Evolutionary conservation across 305 asterid species (phyloP).

Genomic region (Plantago coronopus): DNA sequence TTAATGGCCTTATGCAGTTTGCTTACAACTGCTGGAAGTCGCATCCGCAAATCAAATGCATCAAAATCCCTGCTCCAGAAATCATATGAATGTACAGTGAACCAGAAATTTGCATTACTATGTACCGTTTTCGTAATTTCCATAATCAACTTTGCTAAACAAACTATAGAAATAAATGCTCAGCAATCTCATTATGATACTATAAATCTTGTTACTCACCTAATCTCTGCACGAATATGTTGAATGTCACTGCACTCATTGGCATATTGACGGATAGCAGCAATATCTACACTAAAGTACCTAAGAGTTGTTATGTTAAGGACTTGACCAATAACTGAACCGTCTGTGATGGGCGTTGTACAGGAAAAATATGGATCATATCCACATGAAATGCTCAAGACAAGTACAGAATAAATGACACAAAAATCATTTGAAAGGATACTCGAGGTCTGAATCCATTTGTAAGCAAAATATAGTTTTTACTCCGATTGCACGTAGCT

Average conservation of each 20-base stretch:
- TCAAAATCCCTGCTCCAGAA: slow-evolving; percentile 81
- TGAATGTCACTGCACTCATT: slow-evolving; percentile 62
- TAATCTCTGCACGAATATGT: slow-evolving; percentile 87
- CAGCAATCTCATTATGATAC: no score
- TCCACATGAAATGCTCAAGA: slow-evolving; percentile 15
- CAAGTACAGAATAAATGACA: slow-evolving; percentile 5
- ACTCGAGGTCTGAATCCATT: slow-evolving; percentile 91
- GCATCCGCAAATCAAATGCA: slow-evolving; percentile 74
- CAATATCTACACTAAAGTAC: slow-evolving; percentile 81
- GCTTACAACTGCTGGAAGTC: slow-evolving; percentile 87
- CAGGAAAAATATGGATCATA: not conserved
- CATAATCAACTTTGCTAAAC: not conserved
- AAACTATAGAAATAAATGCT: no score
- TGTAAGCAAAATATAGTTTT: slow-evolving; percentile 92
- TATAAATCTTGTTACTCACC: slow-evolving; percentile 58
- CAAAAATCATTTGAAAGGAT: slow-evolving; percentile 39
- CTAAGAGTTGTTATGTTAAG: slow-evolving; percentile 53
- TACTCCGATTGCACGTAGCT: slow-evolving; percentile 86
- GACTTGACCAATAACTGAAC: slow-evolving; percentile 27
- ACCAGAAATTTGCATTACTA: slow-evolving; percentile 13
- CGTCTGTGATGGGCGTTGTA: not conserved
- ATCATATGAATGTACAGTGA: not conserved
- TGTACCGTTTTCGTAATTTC: not conserved
- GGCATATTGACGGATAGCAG: slow-evolving; percentile 73
- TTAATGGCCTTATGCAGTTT: slow-evolving; percentile 65